Evolutionary conservation across 2,329 filamentous ascomycete species (phyloP).

Genomic region (Xylaria sp.): DNA sequence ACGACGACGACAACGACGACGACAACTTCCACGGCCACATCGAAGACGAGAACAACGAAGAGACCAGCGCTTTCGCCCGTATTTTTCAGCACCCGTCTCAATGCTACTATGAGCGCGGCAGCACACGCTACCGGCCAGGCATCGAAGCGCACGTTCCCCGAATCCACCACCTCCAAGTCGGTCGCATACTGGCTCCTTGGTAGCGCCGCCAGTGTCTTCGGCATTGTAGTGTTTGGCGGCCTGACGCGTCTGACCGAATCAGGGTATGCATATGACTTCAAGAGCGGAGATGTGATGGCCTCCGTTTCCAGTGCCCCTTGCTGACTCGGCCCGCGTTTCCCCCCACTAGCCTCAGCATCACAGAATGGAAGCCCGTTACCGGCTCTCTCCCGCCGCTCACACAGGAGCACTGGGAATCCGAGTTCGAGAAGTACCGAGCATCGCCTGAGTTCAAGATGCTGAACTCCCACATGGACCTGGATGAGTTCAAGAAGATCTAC

Average conservation of each 20-base stretch:
- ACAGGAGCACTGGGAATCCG: conserved; percentile 84
- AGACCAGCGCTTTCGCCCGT: conserved; percentile 21
- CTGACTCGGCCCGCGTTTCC: conserved; percentile 23
- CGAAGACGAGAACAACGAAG: conserved; percentile 2
- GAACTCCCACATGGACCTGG: conserved; percentile 91
- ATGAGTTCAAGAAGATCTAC: conserved; percentile 98
- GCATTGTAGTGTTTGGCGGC: conserved; percentile 94
- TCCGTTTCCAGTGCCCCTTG: not conserved
- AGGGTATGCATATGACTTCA: conserved; percentile 65
- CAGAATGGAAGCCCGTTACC: conserved; percentile 97
- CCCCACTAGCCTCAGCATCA: conserved; percentile 82
- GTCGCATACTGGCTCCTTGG: conserved; percentile 94
- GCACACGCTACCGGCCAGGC: conserved; percentile 39
- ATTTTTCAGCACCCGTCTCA: conserved; percentile 39
- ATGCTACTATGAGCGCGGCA: conserved; percentile 23
- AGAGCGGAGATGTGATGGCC: not conserved
- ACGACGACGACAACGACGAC: conserved; percentile 49
- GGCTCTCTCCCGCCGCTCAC: conserved; percentile 87
- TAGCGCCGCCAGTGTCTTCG: conserved; percentile 93
- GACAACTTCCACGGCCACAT: conserved; percentile 24
- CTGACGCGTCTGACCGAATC: conserved; percentile 95
- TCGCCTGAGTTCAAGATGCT: conserved; percentile 93
- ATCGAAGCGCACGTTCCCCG: conserved; percentile 58
- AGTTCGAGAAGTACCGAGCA: conserved; percentile 90
- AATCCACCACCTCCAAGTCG: conserved; percentile 74